These are phyloP conservation scores for Bjerkandera adusta DNA, from an alignment of 1,284 basidiomycete genomes.

Conservation along the genomic window DNA sequence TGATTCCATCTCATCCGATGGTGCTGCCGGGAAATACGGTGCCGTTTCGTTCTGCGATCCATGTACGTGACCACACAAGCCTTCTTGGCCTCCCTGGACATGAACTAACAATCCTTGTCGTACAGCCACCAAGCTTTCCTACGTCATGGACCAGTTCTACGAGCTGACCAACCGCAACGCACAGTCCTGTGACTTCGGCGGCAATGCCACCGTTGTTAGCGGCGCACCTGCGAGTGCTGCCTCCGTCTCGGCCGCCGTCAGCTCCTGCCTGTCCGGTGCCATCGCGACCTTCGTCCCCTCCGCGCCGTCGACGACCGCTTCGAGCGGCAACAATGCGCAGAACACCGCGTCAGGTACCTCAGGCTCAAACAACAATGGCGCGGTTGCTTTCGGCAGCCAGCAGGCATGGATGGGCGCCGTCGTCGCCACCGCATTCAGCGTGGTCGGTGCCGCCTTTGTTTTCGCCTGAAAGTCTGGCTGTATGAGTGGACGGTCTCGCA, in stretches of 20 bases:
- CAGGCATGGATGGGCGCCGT: slow-evolving; percentile 42
- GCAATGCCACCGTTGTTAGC: slow-evolving; percentile 80
- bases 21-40: slow-evolving; percentile 76
- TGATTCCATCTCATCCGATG: slow-evolving; percentile 69
- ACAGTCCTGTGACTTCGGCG: slow-evolving; percentile 72
- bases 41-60: slow-evolving; percentile 73
- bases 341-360: slow-evolving; percentile 24
- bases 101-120: slow-evolving; percentile 15
- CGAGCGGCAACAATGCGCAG: slow-evolving; percentile 20
- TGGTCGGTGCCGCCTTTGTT: slow-evolving; percentile 29
- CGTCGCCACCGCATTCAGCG: slow-evolving; percentile 33
- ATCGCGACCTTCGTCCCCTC: slow-evolving; percentile 68
- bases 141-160: slow-evolving; percentile 81
- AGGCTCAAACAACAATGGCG: slow-evolving; percentile 27
- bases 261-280: slow-evolving; percentile 70
- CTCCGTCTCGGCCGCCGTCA: slow-evolving; percentile 60
- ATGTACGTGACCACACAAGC: slow-evolving; percentile 40
- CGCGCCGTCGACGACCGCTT: slow-evolving; percentile 35
- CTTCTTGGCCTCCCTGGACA: slow-evolving; percentile 7
- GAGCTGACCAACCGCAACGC: slow-evolving; percentile 57
- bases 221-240: slow-evolving; percentile 49
- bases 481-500: too few species aligned
- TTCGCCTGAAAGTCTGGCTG: slow-evolving; percentile 26
- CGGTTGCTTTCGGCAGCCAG: slow-evolving; percentile 30
- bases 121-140: slow-evolving; percentile 76